Evolutionary conservation across 129 eudicot genomes (phyloP), one percentile per base, ranked within the genome.

Genomic region (Escallonia rubra): DNA sequence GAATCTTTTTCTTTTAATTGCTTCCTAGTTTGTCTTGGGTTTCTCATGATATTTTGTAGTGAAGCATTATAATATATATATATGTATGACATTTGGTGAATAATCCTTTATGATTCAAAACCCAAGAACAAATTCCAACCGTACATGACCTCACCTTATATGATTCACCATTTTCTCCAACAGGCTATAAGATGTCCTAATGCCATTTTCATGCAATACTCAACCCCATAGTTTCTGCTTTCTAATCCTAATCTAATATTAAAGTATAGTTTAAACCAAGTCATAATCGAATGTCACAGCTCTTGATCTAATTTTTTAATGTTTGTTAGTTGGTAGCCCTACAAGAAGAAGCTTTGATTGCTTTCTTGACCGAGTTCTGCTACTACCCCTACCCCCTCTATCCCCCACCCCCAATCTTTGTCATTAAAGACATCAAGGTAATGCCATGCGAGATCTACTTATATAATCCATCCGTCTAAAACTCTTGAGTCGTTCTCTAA

Each of bases 1-100:
- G 66, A 66, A 71, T 78, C 51, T 72, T 78, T 68, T 66, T 44
- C 73, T 59, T 71, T 72, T 60, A 77, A 56, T 57, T 23, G 14
- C 45, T 64, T 8, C 65, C 67, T 66, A 44, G 42, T 42, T 42
- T 53, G 34, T 15, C 45, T 72, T 4, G n/a, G 58, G 78, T 55
- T 59, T 49, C 15, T 46, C 8, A 46, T 10, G 46, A 67, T 53
- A 41, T 48, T 67, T 23, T 67, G 50, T 46, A 46, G 6, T 1
- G 34, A 23, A 23, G 34, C 34, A 23, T 23, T 23, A 23, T 23
- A 23, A 23, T 6, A 6, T 50, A 50, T 4, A 50, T 54, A 12
- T 54, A 54, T 54, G 59, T 12, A 54, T 11, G 23, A 54, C 13
- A 54, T 11, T 4, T 7, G 4, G 13, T 52, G 11, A 52, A 52